Base-by-base conservation (phyloP, 345 rosid species). In the Adansonia digitata region DNA sequence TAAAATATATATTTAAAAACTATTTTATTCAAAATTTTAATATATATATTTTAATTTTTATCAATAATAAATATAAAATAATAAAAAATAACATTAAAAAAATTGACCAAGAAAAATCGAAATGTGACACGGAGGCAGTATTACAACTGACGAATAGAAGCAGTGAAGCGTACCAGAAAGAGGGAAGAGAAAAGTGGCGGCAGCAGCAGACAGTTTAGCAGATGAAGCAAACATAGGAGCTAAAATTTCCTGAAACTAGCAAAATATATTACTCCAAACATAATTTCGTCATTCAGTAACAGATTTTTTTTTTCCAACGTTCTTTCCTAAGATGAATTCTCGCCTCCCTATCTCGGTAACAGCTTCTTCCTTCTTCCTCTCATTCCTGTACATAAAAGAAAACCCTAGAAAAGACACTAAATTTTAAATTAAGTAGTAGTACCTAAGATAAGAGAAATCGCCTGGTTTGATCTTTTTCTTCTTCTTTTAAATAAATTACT, bases 381-480 rank as follows among this genome's bases (percentile, higher is more conserved):
- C 31, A 35, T 31, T 26, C 78, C 34, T 84, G 77, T 80, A 73
- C 82, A 80, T 6, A 9, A 46, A 66, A 29, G 60, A 26, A 40
- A 46, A 48, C 48, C 5, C 27, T 48, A 7, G 17, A 31, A 31
- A 40, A 7, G 27, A 26, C 37, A 24, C 15, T 22, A 24, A 64
- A 63, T 64, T 59, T 39, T 63, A 24, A 24, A 75, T 70, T 63
- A 37, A 27, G 39, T 43, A 49, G 51, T 12, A 43, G 67, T 63
- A 75, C 80, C 80, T n/a, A n/a, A n/a, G n/a, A n/a, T 80, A 74
- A 61, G 72, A 63, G 72, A 70, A 43, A 56, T 39, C 17, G 53
- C 52, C 59, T 24, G 27, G 26, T 69, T 46, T 27, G 18, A 56
- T 13, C 43, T 51, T 46, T 60, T 5, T 26, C 24, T 45, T 3